A percentile compares a stretch with the other conserved stretches of the same genome.
phyloP scores from a whole-genome alignment of 495 filamentous ascomycete genomes.

The Xylaria curta region DNA sequence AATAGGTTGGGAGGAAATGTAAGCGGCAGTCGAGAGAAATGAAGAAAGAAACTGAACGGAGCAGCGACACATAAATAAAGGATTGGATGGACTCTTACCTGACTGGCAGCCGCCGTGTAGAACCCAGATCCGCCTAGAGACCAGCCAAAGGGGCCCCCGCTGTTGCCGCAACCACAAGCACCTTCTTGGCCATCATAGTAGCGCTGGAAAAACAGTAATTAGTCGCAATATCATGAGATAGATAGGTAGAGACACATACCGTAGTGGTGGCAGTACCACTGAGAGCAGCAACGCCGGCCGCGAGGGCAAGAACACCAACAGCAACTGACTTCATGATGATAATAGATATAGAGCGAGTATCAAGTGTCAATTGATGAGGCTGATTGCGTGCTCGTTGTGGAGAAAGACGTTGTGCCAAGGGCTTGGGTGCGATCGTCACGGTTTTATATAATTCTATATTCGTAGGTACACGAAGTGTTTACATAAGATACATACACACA shows the following conservation, averaged over 20 bases:
- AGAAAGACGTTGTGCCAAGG: slow-evolving; percentile 4
- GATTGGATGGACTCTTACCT: background rate
- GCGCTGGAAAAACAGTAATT: slow-evolving; percentile 30
- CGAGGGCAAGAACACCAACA: background rate
- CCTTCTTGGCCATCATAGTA: slow-evolving; percentile 46
- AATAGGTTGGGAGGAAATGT: background rate
- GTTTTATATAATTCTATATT: background rate
- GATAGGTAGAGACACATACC: slow-evolving; percentile 14
- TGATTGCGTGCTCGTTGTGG: background rate
- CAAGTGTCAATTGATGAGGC: background rate
- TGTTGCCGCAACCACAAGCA: slow-evolving; percentile 44
- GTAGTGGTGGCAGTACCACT: slow-evolving; percentile 25
- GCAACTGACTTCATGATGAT: slow-evolving; percentile 12
- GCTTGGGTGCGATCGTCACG: background rate
- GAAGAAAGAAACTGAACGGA: background rate
- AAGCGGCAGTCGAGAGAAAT: background rate
- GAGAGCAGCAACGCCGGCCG: slow-evolving; percentile 14
- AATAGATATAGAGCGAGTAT: background rate
- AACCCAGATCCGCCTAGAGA: background rate
- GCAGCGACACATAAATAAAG: too few relatives aligned
- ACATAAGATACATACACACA: background rate
- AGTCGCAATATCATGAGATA: background rate
- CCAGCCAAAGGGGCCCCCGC: slow-evolving; percentile 19
- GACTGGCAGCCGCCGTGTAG: slow-evolving; percentile 2
- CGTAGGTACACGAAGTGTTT: background rate